Evolutionary conservation across 2,329 filamentous ascomycete species (phyloP), one percentile per base, ranked within the genome.

Genomic region (Didymellaceae sp.): DNA sequence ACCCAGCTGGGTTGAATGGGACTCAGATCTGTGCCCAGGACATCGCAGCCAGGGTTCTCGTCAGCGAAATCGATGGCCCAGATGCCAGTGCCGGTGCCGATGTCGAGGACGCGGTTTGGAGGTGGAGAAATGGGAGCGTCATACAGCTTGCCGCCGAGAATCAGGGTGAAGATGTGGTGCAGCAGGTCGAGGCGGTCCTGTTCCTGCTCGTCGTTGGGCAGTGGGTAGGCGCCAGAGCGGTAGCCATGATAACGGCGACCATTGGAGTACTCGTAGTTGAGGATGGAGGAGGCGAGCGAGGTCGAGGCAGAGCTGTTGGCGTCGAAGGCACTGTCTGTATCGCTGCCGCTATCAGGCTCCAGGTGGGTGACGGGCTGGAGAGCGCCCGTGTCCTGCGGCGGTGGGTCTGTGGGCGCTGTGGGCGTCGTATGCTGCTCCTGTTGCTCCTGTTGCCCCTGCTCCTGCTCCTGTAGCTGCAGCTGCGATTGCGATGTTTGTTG

Each of bases 31-130:
- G 66, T 74, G 40, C 72, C 72, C 3, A 72, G 30, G 32, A 75
- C 66, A n/a, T 71, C 62, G 14, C 62, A 55, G 26, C 56, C 63
- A 1, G 70, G 70, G 32, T 72, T 55, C 52, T 68, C 63, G 48
- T 73, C 72, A 18, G 68, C 72, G 42, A 73, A 68, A 52, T 74
- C 73, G 18, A 74, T 69, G 22, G 70, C 69, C 72, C 72, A 75
- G 31, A 74, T 74, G 25, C 72, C 72, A 0, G 73, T 74, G 18
- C 72, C 68, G 0, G 75, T 77, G 18, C 75, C 75, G 5, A 78
- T 54, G 54, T 73, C 70, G 18, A 73, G 65, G 10, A 72, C 64
- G 20, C 68, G 56, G 24, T 45, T 37, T 5, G 62, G 60, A 4
- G 61, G 43, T 10, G 50, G 31, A 13, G 50, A 16, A 13, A 72